Conservation (phyloP, 352 stramenopile genomes). For the Globisporangium middletonii region DNA sequence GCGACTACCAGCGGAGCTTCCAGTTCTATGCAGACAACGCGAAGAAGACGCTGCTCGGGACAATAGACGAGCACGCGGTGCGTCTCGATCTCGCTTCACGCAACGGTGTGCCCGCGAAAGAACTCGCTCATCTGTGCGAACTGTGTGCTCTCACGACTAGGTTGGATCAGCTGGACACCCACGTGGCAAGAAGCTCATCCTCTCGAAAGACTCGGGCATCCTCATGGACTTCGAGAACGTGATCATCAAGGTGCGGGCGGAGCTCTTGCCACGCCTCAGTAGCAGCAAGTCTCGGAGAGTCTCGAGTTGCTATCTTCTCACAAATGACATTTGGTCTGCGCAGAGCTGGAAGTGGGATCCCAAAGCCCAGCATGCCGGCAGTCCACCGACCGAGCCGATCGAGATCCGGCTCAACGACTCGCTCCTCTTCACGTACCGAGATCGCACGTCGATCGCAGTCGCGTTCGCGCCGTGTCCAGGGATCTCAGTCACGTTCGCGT, state of each 20-base stretch:
- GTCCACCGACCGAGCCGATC: conserved; percentile 46
- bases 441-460: conserved; percentile 56
- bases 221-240: conserved; percentile 39
- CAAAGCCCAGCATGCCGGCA: conserved; percentile 59
- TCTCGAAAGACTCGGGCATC: conserved; percentile 61
- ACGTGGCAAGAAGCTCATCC: conserved; percentile 50
- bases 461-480: conserved; percentile 56
- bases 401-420: conserved; percentile 68
- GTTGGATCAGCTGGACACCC: conserved; percentile 49
- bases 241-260: conserved; percentile 40
- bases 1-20: conserved; percentile 48
- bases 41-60: conserved; percentile 46
- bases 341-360: conserved; percentile 62
- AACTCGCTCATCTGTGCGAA: not conserved
- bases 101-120: not conserved
- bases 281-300: not conserved
- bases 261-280: too few relatives aligned
- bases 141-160: conserved; percentile 13
- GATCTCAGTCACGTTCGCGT: conserved; percentile 57
- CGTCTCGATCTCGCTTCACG: conserved; percentile 2
- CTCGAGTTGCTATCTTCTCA: not conserved
- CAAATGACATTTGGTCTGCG: not conserved
- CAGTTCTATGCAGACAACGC: conserved; percentile 70
- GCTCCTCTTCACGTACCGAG: conserved; percentile 62
- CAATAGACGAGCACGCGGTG: conserved; percentile 67